These are phyloP conservation scores for Zoysia matrella DNA, from an alignment of 202 grass and related monocot species.

Conservation along the genomic window DNA sequence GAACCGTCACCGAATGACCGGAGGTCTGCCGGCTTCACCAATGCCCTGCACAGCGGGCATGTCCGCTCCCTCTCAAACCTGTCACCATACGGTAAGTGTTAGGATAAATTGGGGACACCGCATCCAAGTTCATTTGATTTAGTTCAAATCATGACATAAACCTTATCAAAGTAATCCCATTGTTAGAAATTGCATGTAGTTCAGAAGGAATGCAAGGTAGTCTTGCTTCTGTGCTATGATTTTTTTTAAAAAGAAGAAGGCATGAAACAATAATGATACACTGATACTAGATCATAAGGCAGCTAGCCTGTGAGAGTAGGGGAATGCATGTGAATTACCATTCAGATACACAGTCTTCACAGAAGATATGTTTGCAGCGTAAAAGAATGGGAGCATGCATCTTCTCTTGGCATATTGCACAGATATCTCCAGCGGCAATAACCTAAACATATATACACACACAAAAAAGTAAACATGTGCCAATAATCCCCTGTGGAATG, in stretches of 20 bases:
- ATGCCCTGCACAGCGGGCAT: slow-evolving; percentile 83
- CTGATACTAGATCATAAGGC: neutral
- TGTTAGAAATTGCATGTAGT: no score
- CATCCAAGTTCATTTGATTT: neutral
- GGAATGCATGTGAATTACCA: slow-evolving; percentile 52
- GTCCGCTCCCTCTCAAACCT: slow-evolving; percentile 99
- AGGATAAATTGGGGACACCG: neutral
- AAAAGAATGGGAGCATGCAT: slow-evolving; percentile 85
- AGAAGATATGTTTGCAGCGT: slow-evolving; percentile 88
- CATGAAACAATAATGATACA: neutral
- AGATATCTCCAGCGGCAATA: slow-evolving; percentile 75
- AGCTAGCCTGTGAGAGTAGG: neutral
- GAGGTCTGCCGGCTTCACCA: slow-evolving; percentile 94
- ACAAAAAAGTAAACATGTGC: neutral
- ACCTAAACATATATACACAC: slow-evolving; percentile 26
- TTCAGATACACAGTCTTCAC: slow-evolving; percentile 95
- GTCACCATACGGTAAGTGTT: neutral
- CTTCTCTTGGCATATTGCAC: slow-evolving; percentile 97
- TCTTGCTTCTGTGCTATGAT: neutral
- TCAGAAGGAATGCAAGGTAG: neutral
- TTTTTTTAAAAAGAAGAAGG: neutral
- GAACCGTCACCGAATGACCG: slow-evolving; percentile 84
- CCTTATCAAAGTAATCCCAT: neutral
- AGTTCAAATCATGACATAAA: neutral
- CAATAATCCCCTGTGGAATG: slow-evolving; percentile 9